A percentile compares a stretch with the other conserved stretches of the same genome.
Conservation (phyloP, 164 flowering plant genomes). For the Macadamia integrifolia region DNA sequence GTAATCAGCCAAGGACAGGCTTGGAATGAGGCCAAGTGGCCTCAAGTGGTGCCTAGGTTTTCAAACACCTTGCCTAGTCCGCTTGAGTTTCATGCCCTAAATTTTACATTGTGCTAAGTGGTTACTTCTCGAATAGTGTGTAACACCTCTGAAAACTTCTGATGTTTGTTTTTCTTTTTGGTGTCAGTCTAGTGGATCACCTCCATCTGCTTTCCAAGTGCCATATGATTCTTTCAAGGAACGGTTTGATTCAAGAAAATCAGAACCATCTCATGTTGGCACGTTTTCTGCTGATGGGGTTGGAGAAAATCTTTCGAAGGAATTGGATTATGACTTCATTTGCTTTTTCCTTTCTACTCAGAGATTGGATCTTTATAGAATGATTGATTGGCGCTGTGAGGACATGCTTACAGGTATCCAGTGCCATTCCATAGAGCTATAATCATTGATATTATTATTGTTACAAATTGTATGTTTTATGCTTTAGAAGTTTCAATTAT, state of each 20-base stretch:
- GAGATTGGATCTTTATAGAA: conserved; percentile 75
- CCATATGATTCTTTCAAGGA: conserved; percentile 82
- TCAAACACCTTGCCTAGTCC: too few species aligned
- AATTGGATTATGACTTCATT: conserved; percentile 79
- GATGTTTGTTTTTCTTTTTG: conserved; percentile 3
- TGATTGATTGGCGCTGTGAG: conserved; percentile 87
- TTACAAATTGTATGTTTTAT: not conserved
- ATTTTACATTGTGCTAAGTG: not conserved
- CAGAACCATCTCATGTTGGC: conserved; percentile 18
- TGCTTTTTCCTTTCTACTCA: conserved; percentile 86
- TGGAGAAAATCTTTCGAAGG: conserved; percentile 28
- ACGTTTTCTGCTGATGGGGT: conserved; percentile 25
- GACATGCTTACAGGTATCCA: conserved; percentile 84
- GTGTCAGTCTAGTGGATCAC: conserved; percentile 79
- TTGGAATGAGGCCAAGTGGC: too few species aligned
- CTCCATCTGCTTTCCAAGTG: conserved; percentile 81
- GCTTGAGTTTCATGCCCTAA: too few species aligned
- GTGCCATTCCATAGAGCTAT: not conserved
- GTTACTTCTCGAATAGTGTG: not conserved
- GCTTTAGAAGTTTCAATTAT: too few species aligned
- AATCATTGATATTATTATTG: not conserved
- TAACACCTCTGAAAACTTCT: not conserved
- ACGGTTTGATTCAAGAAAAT: conserved; percentile 24
- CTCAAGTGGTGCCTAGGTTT: too few species aligned
- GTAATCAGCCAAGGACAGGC: too few species aligned